Evolutionary conservation across 371 early-diverging fungal species (phyloP), one percentile per base, ranked within the genome.

Genomic region (Synchytrium microbalum): DNA sequence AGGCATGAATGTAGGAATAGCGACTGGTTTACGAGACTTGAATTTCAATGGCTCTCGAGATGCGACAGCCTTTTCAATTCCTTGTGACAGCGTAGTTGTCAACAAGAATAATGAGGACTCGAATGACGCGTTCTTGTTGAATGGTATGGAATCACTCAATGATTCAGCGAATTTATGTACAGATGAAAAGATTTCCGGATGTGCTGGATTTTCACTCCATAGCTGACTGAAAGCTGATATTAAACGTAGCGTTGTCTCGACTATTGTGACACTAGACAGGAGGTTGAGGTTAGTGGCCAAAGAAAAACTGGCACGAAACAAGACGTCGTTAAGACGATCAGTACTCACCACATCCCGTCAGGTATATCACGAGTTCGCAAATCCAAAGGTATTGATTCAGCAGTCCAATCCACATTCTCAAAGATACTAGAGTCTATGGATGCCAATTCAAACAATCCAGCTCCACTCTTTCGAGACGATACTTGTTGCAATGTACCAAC

Each of bases 1-100:
- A 65, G 98, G 98, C 61, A 89, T 78, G 56, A 85, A 89, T 14
- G 92, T 84, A 5, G 84, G 82, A 71, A 97, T 91, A n/a, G 96
- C 86, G 62, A 95, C 80, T 38, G 95, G 90, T 60, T 87, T 83
- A 70, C 91, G 88, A 27, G 82, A 72, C 74, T 95, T 96, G 75
- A 94, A 72, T 58, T 82, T 82, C 24, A 97, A 77, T 0, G 94
- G 94, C 54, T 67, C 68, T 0, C 73, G 64, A 30, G 10, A 5
- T 10, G 46, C 46, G 5, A 10, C 19, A 19, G 46, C 46, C 46
- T 38, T 38, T 19, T 38, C 10, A 5, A 38, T 38, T 19, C 5
- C 5, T 38, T 5, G 10, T 10, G 46, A 10, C 19, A 38, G 19
- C 19, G 46, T 38, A 38, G 10, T 19, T 19, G 19, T 38, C 10